phyloP scores from a whole-genome alignment of 2,329 filamentous ascomycete genomes.

The Botrytis paeoniae region DNA sequence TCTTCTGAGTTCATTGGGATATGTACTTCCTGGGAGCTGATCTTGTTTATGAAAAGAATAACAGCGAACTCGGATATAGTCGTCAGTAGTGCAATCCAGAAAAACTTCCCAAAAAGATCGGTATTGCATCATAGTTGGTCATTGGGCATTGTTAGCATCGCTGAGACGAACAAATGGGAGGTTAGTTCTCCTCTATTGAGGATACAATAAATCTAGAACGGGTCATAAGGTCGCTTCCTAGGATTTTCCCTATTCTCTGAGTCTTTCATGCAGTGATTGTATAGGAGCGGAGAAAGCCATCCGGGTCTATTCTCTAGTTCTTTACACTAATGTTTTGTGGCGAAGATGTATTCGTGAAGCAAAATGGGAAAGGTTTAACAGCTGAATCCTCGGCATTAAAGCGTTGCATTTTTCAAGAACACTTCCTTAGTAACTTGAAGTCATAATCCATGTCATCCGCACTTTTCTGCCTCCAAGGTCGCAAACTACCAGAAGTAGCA shows the following conservation, averaged over 20 bases:
- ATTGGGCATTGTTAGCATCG: not conserved
- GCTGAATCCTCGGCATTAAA: not conserved
- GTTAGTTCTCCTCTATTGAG: not conserved
- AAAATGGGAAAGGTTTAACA: not conserved
- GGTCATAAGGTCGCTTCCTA: slow-evolving; percentile 11
- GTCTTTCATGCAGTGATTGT: not conserved
- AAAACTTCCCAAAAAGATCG: not conserved
- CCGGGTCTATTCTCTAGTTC: not conserved
- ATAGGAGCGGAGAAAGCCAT: not conserved
- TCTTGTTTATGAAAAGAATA: not conserved
- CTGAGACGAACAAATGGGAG: not conserved
- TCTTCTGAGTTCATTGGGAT: not conserved
- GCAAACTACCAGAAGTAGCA: not conserved
- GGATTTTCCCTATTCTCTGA: not conserved
- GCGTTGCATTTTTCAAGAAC: not conserved
- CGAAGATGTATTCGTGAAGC: not conserved
- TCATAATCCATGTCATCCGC: not conserved
- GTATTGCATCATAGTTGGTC: slow-evolving; percentile 4
- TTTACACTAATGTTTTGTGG: slow-evolving; percentile 1
- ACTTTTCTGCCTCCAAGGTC: not conserved
- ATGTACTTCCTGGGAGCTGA: not conserved
- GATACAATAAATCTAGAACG: not conserved
- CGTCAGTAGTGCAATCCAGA: not conserved
- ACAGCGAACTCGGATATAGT: not conserved
- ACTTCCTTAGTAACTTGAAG: not conserved